These are phyloP conservation scores for Fusarium caatingaense DNA, from an alignment of 2,329 filamentous ascomycete species.

Conservation along the genomic window DNA sequence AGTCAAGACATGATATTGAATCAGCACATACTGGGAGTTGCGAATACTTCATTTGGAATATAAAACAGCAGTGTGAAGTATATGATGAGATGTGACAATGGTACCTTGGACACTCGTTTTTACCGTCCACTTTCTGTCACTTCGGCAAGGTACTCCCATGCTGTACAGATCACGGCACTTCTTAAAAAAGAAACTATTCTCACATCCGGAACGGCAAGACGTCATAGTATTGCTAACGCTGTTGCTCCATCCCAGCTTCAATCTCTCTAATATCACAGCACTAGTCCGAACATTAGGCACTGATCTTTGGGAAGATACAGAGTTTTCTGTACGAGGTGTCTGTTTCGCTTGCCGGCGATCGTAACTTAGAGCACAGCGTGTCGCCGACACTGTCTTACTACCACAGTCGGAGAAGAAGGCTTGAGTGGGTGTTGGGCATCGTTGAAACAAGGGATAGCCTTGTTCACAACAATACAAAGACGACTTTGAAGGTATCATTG, in stretches of 20 bases:
- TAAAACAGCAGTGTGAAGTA: slow-evolving; percentile 41
- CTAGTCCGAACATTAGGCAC: slow-evolving; percentile 14
- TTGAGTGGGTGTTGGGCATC: slow-evolving; percentile 44
- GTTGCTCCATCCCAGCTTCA: slow-evolving; percentile 5
- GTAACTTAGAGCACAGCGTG: slow-evolving; percentile 41
- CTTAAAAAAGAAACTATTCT: slow-evolving; percentile 20
- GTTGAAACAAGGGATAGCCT: slow-evolving; percentile 46
- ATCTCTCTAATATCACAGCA: slow-evolving; percentile 14
- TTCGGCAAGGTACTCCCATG: slow-evolving; percentile 29
- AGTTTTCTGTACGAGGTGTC: slow-evolving; percentile 30
- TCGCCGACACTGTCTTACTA: slow-evolving; percentile 35
- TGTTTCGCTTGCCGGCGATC: slow-evolving; percentile 41
- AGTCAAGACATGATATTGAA: slow-evolving; percentile 35
- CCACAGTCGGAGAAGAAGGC: slow-evolving; percentile 26
- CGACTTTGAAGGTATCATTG: slow-evolving; percentile 31
- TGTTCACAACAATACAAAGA: slow-evolving; percentile 39
- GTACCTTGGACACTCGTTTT: slow-evolving; percentile 33
- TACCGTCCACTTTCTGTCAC: slow-evolving; percentile 31
- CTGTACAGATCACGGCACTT: slow-evolving; percentile 23
- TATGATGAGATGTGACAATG: slow-evolving; percentile 29
- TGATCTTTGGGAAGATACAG: slow-evolving; percentile 31
- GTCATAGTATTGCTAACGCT: slow-evolving; percentile 27
- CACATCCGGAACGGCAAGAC: slow-evolving; percentile 15
- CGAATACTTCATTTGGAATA: slow-evolving; percentile 43
- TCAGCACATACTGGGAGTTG: slow-evolving; percentile 36